phyloP scores from a whole-genome alignment of 2,329 filamentous ascomycete species.

The Sclerotinia borealis region DNA sequence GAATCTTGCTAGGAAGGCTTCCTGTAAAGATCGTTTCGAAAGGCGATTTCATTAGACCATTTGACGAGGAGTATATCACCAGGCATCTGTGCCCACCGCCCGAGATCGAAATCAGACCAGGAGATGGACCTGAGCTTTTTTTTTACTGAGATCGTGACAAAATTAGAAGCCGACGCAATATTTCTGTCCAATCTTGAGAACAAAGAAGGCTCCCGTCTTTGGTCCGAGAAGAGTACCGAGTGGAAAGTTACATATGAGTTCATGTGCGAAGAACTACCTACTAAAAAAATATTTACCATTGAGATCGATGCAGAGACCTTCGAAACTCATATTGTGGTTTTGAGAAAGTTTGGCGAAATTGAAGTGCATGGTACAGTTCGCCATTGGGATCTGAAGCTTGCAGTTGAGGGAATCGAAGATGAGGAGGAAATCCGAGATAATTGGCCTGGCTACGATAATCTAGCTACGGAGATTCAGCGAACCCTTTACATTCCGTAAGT shows the following conservation, averaged over 20 bases:
- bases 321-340: conserved; percentile 14
- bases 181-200: conserved; percentile 23
- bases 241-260: conserved; percentile 28
- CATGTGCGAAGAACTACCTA: conserved; percentile 19
- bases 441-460: conserved; percentile 12
- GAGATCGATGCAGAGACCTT: conserved; percentile 30
- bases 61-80: neutral
- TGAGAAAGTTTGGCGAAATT: conserved; percentile 20
- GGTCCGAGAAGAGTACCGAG: conserved; percentile 17
- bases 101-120: neutral
- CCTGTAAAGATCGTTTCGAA: conserved; percentile 13
- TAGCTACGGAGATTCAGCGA: conserved; percentile 18
- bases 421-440: conserved; percentile 12
- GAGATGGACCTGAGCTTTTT: conserved; percentile 7
- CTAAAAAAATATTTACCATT: conserved; percentile 20
- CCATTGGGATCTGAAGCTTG: conserved; percentile 29
- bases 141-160: conserved; percentile 29
- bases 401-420: conserved; percentile 16
- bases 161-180: conserved; percentile 22
- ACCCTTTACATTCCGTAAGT: conserved; percentile 29
- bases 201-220: conserved; percentile 19
- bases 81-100: conserved; percentile 5
- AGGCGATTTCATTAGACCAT: neutral
- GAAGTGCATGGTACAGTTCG: conserved; percentile 29
- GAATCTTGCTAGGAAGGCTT: conserved; percentile 22